These are phyloP conservation scores for Geoglossum cookeanum DNA, from an alignment of 2,329 filamentous ascomycete genomes.

Conservation along the genomic window DNA sequence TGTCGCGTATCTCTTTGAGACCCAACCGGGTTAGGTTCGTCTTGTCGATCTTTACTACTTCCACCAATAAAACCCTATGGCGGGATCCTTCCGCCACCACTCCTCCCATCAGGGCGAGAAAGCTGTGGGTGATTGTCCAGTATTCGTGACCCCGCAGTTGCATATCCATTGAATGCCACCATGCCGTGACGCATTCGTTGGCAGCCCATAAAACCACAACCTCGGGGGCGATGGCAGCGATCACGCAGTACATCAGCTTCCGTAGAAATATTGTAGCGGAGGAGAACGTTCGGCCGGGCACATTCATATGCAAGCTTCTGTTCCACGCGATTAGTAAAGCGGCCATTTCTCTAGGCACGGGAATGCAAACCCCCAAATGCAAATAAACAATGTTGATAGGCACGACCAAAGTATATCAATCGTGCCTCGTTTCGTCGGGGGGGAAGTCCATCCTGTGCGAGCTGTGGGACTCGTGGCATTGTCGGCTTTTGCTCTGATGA, in stretches of 20 bases:
- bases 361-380: conserved; percentile 12
- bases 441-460: too few species aligned
- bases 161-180: background rate
- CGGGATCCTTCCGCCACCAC: too few species aligned
- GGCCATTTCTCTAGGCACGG: conserved; percentile 5
- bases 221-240: background rate
- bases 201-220: background rate
- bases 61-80: too few species aligned
- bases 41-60: too few species aligned
- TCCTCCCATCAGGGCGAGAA: background rate
- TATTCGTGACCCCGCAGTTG: background rate
- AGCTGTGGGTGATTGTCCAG: background rate
- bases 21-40: background rate
- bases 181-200: background rate
- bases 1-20: background rate
- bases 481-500: too few species aligned
- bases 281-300: background rate
- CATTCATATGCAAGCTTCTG: too few species aligned
- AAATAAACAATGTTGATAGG: conserved; percentile 10
- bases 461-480: too few species aligned
- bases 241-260: background rate
- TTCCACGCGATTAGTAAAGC: too few species aligned
- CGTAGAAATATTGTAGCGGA: background rate
- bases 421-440: conserved; percentile 9
- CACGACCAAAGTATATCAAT: conserved; percentile 12